Percentiles rank a stretch among this genome's conserved stretches.
Evolutionary conservation across 148 eudicot species (phyloP).

Genomic region (Rhododendron mucronatum): DNA sequence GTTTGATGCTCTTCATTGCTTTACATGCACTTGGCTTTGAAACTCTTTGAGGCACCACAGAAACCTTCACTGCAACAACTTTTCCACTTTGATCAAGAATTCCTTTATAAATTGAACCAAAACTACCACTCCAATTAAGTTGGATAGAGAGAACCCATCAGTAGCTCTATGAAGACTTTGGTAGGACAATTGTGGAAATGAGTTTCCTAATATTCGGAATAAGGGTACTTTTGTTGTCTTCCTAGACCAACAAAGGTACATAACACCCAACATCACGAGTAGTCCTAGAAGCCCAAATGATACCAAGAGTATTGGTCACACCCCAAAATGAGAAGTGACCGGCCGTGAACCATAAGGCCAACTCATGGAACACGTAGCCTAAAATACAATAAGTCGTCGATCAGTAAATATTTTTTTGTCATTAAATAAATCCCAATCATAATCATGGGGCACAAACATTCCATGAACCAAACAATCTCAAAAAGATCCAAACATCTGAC

Average conservation of each 20-base stretch:
- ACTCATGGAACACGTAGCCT: no score
- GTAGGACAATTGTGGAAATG: background rate
- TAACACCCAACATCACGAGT: background rate
- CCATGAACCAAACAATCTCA: no score
- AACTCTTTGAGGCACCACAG: background rate
- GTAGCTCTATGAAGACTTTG: background rate
- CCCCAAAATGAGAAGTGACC: no score
- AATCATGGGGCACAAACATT: no score
- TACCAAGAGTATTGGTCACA: background rate
- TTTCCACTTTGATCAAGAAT: background rate
- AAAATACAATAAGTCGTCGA: no score
- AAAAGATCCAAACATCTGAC: no score
- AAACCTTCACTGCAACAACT: background rate
- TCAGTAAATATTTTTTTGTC: no score
- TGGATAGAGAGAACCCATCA: background rate
- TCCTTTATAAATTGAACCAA: background rate
- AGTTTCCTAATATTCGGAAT: background rate
- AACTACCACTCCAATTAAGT: background rate
- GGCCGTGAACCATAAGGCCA: no score
- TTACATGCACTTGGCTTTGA: no score
- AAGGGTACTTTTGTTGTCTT: background rate
- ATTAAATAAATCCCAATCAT: no score
- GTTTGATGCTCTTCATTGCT: background rate
- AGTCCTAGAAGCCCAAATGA: background rate
- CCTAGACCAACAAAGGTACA: background rate